A percentile compares a stretch with the other conserved stretches of the same genome.
These are phyloP conservation scores for Lentinula guzmanii DNA, from an alignment of 768 basidiomycete species.

Conservation along the genomic window DNA sequence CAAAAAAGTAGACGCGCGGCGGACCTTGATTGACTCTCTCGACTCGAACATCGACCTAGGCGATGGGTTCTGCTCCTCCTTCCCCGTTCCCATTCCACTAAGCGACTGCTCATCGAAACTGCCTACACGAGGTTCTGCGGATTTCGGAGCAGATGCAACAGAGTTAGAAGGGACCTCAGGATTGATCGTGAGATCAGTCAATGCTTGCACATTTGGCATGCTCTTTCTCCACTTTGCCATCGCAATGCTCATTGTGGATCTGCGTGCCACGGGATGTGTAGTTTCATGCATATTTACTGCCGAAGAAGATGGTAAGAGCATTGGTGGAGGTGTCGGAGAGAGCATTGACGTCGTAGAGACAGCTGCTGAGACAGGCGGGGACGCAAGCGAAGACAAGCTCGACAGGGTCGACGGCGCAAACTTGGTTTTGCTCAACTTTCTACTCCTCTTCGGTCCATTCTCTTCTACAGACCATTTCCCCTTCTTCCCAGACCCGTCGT, in stretches of 20 bases:
- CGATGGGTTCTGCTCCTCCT: neutral
- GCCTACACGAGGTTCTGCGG: neutral
- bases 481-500: neutral
- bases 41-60: neutral
- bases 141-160: neutral
- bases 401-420: neutral
- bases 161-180: neutral
- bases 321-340: neutral
- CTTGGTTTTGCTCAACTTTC: conserved; percentile 4
- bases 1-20: neutral
- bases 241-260: neutral
- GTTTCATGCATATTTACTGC: neutral
- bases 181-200: neutral
- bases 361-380: neutral
- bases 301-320: neutral
- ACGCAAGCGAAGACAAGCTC: neutral
- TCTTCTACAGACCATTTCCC: neutral
- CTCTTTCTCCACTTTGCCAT: conserved; percentile 17
- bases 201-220: conserved; percentile 13
- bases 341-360: neutral
- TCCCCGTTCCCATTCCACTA: no score
- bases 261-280: neutral
- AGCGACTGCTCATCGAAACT: neutral
- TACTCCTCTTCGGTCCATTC: neutral
- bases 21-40: neutral